These are phyloP conservation scores for Mychonastes homosphaera DNA, from an alignment of 139 green algal species.

Conservation along the genomic window DNA sequence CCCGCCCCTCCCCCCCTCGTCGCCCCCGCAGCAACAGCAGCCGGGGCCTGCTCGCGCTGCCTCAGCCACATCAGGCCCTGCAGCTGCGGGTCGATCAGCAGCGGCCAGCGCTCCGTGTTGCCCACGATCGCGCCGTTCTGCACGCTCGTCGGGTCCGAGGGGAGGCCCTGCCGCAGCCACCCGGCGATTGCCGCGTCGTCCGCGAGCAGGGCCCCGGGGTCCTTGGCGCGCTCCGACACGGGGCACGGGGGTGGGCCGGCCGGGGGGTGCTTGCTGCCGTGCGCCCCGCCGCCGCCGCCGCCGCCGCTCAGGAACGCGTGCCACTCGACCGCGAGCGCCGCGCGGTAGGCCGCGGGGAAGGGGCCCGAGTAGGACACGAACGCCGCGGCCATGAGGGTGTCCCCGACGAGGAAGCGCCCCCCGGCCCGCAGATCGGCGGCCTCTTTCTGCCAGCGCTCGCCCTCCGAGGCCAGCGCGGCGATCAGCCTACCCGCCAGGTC, in stretches of 20 bases:
- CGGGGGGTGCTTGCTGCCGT: not conserved
- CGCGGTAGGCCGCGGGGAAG: constrained; percentile 65
- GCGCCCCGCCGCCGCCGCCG: not conserved
- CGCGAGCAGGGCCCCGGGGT: constrained; percentile 41
- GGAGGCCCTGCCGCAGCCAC: constrained; percentile 64
- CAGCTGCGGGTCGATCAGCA: constrained; percentile 81
- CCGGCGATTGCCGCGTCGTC: constrained; percentile 62
- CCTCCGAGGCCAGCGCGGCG: constrained; percentile 63
- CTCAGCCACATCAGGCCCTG: constrained; percentile 84
- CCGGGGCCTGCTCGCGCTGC: constrained; percentile 69
- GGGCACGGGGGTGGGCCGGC: not conserved
- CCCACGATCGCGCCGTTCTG: constrained; percentile 72
- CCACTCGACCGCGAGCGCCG: constrained; percentile 50
- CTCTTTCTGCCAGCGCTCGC: too few species aligned
- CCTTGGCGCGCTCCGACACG: constrained; percentile 1
- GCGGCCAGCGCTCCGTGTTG: constrained; percentile 69
- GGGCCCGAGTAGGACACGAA: constrained; percentile 65
- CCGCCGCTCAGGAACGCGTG: constrained; percentile 50
- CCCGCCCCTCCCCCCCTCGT: not conserved
- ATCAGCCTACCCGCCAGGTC: constrained; percentile 77
- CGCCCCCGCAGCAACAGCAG: constrained; percentile 31
- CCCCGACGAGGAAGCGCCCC: constrained; percentile 16
- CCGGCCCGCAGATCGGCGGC: too few species aligned
- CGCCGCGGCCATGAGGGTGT: constrained; percentile 30
- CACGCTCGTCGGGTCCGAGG: constrained; percentile 59